Evolutionary conservation across 192 early-diverging fungal species (phyloP), one percentile per base, ranked within the genome.

Genomic region (Entomortierella beljakovae): DNA sequence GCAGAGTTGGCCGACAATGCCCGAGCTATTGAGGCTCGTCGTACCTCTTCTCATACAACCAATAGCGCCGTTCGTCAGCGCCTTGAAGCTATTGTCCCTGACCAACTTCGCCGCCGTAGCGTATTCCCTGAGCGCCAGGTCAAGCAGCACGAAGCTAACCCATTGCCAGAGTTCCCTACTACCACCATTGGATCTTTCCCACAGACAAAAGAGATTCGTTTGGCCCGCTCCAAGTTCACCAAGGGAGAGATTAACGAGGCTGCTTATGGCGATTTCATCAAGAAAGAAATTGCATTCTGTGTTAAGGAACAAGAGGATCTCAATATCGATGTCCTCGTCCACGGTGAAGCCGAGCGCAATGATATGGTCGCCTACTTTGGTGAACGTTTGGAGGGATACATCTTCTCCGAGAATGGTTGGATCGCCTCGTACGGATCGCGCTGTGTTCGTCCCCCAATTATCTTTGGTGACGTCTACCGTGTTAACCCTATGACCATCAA

Each of bases 151-250:
- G 83, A 74, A 20, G 86, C 91, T 28, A 90, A 96, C 64, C 90
- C 93, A 64, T 89, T 98, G 54, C 97, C 97, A 25, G 71, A 87
- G 54, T 98, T 95, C 90, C 96, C 97, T 26, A 98, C 97, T 37
- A 98, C 97, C 67, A 98, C 97, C 63, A 93, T 99, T 65, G 97
- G 97, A 25, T 98, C 96, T 28, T 98, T 98, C 93, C 97, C 97
- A 48, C 97, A 99, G 83, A 98, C 97, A 64, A 94, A 94, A 75
- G 96, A 97, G 83, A 94, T 99, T 56, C 97, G 97, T 86, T 79
- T 91, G 71, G 91, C 92, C 31, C 97, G 97, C 81, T 90, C 92
- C 56, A 92, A 95, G 86, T 87, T 92, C 87, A 95, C 92, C 89
- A 93, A 92, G 86, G 95, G 95, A 61, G 88, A 89, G 22, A 80